Percentiles rank a stretch among this genome's conserved stretches.
Evolutionary conservation across 140 eudicot species (phyloP).

Genomic region (Stevia rebaudiana): DNA sequence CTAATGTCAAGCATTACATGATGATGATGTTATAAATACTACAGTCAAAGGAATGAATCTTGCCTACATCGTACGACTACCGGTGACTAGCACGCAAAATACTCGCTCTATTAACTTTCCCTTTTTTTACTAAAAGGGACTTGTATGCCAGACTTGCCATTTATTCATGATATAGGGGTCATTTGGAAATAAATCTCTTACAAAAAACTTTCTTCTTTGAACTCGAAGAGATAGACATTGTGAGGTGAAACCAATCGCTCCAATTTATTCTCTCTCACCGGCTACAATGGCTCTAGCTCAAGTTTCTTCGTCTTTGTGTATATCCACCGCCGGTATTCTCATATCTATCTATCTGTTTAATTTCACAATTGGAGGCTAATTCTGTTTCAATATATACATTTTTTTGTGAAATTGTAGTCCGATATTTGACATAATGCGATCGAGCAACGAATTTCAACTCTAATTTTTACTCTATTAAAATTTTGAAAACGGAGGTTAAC

Average conservation of each 20-base stretch:
- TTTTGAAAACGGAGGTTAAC: background rate
- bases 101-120: too few relatives aligned
- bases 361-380: background rate
- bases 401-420: background rate
- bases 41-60: too few relatives aligned
- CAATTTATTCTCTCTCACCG: background rate
- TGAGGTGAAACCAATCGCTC: slow-evolving; percentile 26
- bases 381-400: background rate
- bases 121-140: too few relatives aligned
- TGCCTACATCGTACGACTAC: too few relatives aligned
- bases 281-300: slow-evolving; percentile 46
- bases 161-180: too few relatives aligned
- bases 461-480: background rate
- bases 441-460: background rate
- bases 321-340: slow-evolving; percentile 34
- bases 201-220: background rate
- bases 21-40: too few relatives aligned
- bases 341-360: background rate
- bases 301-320: slow-evolving; percentile 33
- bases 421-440: background rate
- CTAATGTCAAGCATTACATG: too few relatives aligned
- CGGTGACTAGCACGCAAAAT: too few relatives aligned
- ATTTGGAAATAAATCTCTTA: too few relatives aligned
- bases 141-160: too few relatives aligned
- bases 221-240: slow-evolving; percentile 24